These are phyloP conservation scores for Erysimum cheiranthoides DNA, from an alignment of 345 rosid genomes.

Conservation along the genomic window DNA sequence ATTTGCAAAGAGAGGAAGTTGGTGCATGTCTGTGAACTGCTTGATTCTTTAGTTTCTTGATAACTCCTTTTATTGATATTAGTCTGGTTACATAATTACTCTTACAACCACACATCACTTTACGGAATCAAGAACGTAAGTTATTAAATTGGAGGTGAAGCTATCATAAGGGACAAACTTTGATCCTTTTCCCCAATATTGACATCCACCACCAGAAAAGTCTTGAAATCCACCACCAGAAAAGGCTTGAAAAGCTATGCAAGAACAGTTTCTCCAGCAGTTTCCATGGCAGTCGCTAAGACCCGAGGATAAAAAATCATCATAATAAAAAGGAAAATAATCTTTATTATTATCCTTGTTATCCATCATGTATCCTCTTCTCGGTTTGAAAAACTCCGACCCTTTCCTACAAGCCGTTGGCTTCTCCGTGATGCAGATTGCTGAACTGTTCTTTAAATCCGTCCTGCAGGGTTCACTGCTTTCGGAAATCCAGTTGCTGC, in stretches of 20 bases:
- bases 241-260: constrained; percentile 51
- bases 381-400: constrained; percentile 49
- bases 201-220: too few species aligned
- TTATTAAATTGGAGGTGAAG: constrained; percentile 24
- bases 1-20: constrained; percentile 78
- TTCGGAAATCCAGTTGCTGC: constrained; percentile 42
- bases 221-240: too few species aligned
- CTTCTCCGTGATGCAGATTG: constrained; percentile 58
- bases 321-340: constrained; percentile 11
- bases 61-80: constrained; percentile 28
- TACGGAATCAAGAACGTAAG: constrained; percentile 49
- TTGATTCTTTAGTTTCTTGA: constrained; percentile 58
- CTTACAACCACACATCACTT: constrained; percentile 34
- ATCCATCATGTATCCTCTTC: constrained; percentile 51
- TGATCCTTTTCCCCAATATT: constrained; percentile 53
- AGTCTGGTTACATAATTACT: constrained; percentile 23
- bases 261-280: constrained; percentile 70
- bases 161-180: constrained; percentile 44
- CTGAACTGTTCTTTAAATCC: constrained; percentile 48
- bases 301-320: constrained; percentile 38
- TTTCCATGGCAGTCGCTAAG: constrained; percentile 63
- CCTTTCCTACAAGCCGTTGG: constrained; percentile 56
- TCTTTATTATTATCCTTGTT: neutral
- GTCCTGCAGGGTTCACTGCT: constrained; percentile 45
- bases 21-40: constrained; percentile 57